Evolutionary conservation across 1,284 basidiomycete species (phyloP).

Genomic region (Cutaneotrichosporon curvatum): DNA sequence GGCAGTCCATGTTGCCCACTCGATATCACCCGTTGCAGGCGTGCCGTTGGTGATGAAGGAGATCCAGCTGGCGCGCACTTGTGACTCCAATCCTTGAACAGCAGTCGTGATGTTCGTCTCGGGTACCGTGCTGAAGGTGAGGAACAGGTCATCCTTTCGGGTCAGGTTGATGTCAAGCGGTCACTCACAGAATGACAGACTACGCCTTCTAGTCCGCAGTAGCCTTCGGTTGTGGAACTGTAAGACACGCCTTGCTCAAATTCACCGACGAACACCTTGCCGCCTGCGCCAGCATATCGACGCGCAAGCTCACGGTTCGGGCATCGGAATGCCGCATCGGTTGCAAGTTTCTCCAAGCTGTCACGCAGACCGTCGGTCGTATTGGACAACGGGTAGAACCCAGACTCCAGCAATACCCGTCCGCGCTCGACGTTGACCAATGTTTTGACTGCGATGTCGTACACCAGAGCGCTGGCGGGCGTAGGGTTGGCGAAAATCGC

Average conservation of each 20-base stretch:
- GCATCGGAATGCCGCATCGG: slow-evolving; percentile 55
- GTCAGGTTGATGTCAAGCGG: no score
- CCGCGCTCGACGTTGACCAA: slow-evolving; percentile 51
- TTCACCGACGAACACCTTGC: slow-evolving; percentile 60
- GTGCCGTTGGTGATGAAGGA: slow-evolving; percentile 31
- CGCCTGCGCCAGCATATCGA: slow-evolving; percentile 59
- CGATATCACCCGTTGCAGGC: slow-evolving; percentile 8
- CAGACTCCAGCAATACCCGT: slow-evolving; percentile 49
- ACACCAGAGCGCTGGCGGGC: slow-evolving; percentile 31
- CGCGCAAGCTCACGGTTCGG: slow-evolving; percentile 62
- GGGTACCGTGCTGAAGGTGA: slow-evolving; percentile 27
- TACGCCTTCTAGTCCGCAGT: slow-evolving; percentile 26
- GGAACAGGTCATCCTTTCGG: slow-evolving; percentile 38
- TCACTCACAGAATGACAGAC: slow-evolving; percentile 39
- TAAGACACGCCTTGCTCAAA: slow-evolving; percentile 64
- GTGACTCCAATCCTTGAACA: slow-evolving; percentile 10
- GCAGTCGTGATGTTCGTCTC: not conserved
- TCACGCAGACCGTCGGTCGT: slow-evolving; percentile 45
- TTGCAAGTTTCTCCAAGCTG: slow-evolving; percentile 57
- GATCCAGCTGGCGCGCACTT: slow-evolving; percentile 24
- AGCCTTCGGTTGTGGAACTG: slow-evolving; percentile 44
- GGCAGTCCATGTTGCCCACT: slow-evolving; percentile 14
- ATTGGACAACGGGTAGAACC: slow-evolving; percentile 51
- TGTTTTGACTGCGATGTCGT: slow-evolving; percentile 41
- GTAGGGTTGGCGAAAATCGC: slow-evolving; percentile 37